A percentile compares a stretch with the other conserved stretches of the same genome.
These are phyloP conservation scores for Ophiostoma fasciatum DNA, from an alignment of 2,329 filamentous ascomycete species.

Conservation along the genomic window DNA sequence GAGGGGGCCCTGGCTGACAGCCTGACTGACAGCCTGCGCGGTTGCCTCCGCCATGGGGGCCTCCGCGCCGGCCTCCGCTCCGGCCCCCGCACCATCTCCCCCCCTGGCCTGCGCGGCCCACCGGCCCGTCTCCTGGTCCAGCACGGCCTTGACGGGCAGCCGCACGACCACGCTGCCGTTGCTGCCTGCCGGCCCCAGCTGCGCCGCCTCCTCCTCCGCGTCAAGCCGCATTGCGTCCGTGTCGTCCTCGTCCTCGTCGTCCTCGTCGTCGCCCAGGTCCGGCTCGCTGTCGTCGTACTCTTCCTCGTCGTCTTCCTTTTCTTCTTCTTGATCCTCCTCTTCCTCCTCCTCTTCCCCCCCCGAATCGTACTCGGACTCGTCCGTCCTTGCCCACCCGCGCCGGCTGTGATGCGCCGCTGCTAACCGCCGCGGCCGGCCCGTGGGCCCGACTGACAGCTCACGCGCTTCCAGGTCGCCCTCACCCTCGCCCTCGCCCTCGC, in stretches of 20 bases:
- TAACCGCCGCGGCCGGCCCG: slow-evolving; percentile 34
- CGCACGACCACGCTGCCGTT: slow-evolving; percentile 56
- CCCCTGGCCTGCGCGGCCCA: slow-evolving; percentile 15
- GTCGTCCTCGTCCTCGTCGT: slow-evolving; percentile 39
- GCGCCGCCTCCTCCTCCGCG: slow-evolving; percentile 29
- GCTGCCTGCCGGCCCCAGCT: neutral
- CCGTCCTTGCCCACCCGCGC: slow-evolving; percentile 32
- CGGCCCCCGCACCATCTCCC: neutral
- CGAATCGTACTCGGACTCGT: slow-evolving; percentile 35
- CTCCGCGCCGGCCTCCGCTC: neutral
- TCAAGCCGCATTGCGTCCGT: slow-evolving; percentile 39
- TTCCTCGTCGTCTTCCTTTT: slow-evolving; percentile 46
- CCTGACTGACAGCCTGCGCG: neutral
- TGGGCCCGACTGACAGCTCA: slow-evolving; percentile 26
- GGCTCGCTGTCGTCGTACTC: slow-evolving; percentile 59
- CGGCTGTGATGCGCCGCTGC: slow-evolving; percentile 33
- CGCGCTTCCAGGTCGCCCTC: slow-evolving; percentile 11
- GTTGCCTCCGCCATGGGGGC: too few species aligned
- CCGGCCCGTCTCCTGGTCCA: slow-evolving; percentile 20
- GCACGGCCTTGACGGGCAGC: slow-evolving; percentile 37
- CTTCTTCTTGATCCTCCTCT: slow-evolving; percentile 40
- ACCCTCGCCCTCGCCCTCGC: slow-evolving; percentile 16
- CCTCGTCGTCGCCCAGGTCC: slow-evolving; percentile 64
- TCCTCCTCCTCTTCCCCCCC: slow-evolving; percentile 29
- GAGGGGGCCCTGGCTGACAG: too few species aligned